These are phyloP conservation scores for Colletotrichum noveboracense DNA, from an alignment of 2,329 filamentous ascomycete species.

Conservation along the genomic window DNA sequence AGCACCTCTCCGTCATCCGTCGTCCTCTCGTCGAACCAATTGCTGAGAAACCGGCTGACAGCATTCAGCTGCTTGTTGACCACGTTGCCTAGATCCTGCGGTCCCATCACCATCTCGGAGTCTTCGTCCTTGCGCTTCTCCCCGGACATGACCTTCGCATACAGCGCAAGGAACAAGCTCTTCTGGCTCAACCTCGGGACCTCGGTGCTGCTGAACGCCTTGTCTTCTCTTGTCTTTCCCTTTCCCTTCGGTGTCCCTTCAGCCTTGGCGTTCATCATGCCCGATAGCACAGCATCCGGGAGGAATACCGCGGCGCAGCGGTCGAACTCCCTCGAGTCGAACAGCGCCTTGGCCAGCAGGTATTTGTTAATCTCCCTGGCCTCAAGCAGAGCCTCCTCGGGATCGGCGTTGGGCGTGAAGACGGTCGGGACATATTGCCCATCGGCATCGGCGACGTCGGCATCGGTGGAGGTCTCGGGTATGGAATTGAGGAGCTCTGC, in stretches of 20 bases:
- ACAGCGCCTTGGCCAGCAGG: conserved; percentile 89
- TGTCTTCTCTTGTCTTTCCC: conserved; percentile 52
- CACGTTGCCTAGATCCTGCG: conserved; percentile 84
- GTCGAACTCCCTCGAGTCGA: conserved; percentile 94
- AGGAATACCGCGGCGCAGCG: conserved; percentile 90
- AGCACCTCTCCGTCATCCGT: conserved; percentile 62
- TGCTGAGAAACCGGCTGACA: conserved; percentile 77
- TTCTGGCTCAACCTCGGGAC: conserved; percentile 79
- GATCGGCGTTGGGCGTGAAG: conserved; percentile 66
- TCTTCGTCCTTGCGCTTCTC: conserved; percentile 98
- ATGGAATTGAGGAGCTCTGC: conserved; percentile 92
- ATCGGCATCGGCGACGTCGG: conserved; percentile 47
- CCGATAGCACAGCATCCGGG: conserved; percentile 77
- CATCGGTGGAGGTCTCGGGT: conserved; percentile 61
- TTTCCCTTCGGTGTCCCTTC: conserved; percentile 60
- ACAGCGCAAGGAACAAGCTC: conserved; percentile 88
- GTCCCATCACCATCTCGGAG: conserved; percentile 95
- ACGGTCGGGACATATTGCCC: conserved; percentile 49
- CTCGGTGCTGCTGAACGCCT: conserved; percentile 25
- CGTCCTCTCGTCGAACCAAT: conserved; percentile 76
- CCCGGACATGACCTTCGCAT: conserved; percentile 90
- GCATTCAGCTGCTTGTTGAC: conserved; percentile 83
- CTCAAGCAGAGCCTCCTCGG: conserved; percentile 77
- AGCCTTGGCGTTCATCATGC: conserved; percentile 60
- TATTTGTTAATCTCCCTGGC: conserved; percentile 82